These are phyloP conservation scores for Cyberlindnera mycetangii DNA, from an alignment of 805 yeast species.

Conservation along the genomic window DNA sequence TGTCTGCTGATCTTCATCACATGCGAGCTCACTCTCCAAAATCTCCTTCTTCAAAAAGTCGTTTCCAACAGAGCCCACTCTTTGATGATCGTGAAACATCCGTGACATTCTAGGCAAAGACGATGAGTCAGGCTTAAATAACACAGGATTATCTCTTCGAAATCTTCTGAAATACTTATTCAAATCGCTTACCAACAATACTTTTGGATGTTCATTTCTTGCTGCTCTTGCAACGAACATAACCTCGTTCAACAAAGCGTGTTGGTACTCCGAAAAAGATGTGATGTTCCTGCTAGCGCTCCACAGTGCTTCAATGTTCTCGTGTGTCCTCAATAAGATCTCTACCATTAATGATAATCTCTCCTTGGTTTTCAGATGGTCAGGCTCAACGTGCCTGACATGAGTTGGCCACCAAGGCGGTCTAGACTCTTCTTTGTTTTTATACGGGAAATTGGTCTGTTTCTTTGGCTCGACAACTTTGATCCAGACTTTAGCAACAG, in stretches of 20 bases:
- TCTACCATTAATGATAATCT: slow-evolving; percentile 47
- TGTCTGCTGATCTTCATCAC: not conserved
- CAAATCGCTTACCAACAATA: slow-evolving; percentile 5
- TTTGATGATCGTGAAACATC: not conserved
- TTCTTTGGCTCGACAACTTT: slow-evolving; percentile 62
- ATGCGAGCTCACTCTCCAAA: not conserved
- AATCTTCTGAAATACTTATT: not conserved
- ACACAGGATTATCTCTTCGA: not conserved
- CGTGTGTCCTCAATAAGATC: slow-evolving; percentile 30
- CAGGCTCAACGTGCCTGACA: slow-evolving; percentile 68
- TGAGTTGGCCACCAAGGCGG: slow-evolving; percentile 73
- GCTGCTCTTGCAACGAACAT: slow-evolving; percentile 11
- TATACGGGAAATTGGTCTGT: slow-evolving; percentile 63
- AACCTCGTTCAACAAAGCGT: slow-evolving; percentile 17
- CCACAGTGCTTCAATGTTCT: slow-evolving; percentile 5
- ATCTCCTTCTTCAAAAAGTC: not conserved
- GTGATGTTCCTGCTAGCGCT: not conserved
- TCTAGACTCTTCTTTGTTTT: slow-evolving; percentile 41
- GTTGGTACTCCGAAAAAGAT: slow-evolving; percentile 4
- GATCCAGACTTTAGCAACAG: slow-evolving; percentile 67
- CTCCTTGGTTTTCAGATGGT: slow-evolving; percentile 60
- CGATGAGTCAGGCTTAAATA: not conserved
- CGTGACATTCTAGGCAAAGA: not conserved
- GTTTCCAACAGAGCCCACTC: not conserved
- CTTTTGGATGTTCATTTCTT: not conserved